A percentile compares a stretch with the other conserved stretches of the same genome.
Conservation (phyloP, 805 yeast species). For the Grigorovia transvaalensis region DNA sequence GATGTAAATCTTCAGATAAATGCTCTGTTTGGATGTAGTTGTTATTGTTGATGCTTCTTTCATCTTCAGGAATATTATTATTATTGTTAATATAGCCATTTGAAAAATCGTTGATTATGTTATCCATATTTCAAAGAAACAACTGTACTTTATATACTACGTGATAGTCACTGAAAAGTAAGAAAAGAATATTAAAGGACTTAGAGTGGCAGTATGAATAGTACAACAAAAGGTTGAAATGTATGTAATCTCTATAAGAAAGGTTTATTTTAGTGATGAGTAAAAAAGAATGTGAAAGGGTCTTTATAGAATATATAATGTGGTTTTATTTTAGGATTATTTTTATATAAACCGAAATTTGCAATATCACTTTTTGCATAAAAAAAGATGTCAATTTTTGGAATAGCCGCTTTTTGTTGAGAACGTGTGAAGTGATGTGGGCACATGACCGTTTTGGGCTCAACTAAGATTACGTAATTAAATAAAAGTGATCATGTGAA, state of each 20-base stretch:
- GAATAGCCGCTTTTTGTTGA: neutral
- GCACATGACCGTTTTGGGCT: neutral
- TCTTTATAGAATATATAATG: neutral
- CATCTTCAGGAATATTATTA: neutral
- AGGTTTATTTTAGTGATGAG: no score
- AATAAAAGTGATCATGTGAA: no score
- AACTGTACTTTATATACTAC: no score
- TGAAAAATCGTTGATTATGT: neutral
- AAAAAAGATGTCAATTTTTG: neutral
- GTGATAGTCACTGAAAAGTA: no score
- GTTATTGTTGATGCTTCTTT: neutral
- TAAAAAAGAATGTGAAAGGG: neutral
- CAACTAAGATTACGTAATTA: neutral
- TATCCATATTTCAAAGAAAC: neutral
- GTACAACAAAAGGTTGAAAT: no score
- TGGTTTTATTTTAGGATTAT: neutral
- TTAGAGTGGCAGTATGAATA: no score
- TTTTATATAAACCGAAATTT: neutral
- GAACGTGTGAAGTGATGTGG: neutral
- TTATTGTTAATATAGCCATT: neutral
- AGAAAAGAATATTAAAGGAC: no score
- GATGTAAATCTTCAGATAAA: neutral
- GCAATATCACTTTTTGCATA: no score
- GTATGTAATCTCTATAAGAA: no score
- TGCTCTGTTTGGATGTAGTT: neutral